Evolutionary conservation across 345 rosid genomes (phyloP), one percentile per base, ranked within the genome.

Genomic region (Chamaenerion angustifolium): DNA sequence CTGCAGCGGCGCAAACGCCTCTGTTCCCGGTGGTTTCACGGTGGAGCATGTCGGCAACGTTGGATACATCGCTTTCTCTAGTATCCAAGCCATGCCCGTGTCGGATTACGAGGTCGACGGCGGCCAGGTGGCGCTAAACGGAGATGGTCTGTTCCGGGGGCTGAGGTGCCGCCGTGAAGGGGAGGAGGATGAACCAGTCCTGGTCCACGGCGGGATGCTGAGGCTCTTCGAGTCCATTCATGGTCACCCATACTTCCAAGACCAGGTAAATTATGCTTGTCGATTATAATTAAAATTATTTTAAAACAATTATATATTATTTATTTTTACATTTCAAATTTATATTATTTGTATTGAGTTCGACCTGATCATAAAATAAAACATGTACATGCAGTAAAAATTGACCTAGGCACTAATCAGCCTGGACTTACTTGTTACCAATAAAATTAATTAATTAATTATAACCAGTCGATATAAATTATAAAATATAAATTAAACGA

Each of bases 1-100:
- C 5, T 81, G 96, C 80, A 51, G 54, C 54, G 31, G 31, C 0
- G 75, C 76, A 49, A 70, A 60, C 50, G 45, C 68, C 0, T 45
- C n/a, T 0, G 40, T 43, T 8, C 18, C 63, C 0, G 18, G 56
- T 11, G 40, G 49, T 55, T 77, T 78, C 35, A 42, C 62, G 42
- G 52, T 45, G 7, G 56, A 70, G 1, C 73, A 48, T 37, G 42
- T 59, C 9, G 79, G 85, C 2, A 37, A 43, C 21, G 62, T 72
- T 16, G 77, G 74, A 0, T 81, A 79, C 16, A 57, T 86, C 4
- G 83, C 78, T 0, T 64, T 90, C 50, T 73, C 87, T 0, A 74
- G 72, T 11, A 19, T 59, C 6, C 78, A 68, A 11, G 16, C 16
- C 31, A 49, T 51, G 51, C 51, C 56, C 0, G 49, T 42, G 14